phyloP scores from a whole-genome alignment of 345 rosid genomes.

The Eucalyptus sp. region DNA sequence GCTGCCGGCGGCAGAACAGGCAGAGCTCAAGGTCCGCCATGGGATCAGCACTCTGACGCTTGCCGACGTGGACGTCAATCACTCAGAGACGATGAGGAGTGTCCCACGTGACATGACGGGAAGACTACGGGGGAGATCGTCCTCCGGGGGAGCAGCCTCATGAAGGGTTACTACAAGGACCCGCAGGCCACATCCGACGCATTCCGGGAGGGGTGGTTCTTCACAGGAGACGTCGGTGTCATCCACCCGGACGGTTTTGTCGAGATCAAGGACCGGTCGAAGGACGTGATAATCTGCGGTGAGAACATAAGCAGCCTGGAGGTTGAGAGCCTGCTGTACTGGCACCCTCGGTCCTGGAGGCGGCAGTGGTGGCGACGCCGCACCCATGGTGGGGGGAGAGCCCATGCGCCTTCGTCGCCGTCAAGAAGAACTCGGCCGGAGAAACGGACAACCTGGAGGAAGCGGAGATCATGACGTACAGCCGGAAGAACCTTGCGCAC shows the following conservation, averaged over 20 bases:
- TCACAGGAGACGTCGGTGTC: conserved; percentile 28
- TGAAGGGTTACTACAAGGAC: conserved; percentile 66
- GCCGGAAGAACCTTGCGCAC: conserved; percentile 13
- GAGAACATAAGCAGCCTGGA: conserved; percentile 33
- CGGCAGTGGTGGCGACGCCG: conserved; percentile 27
- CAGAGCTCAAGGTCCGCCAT: conserved; percentile 40
- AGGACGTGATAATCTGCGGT: conserved; percentile 31
- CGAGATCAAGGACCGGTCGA: conserved; percentile 28
- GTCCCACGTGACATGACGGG: conserved; percentile 51
- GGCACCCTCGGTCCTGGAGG: conserved; percentile 27
- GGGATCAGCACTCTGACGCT: conserved; percentile 45
- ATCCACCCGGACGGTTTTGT: conserved; percentile 30
- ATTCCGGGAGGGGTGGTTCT: conserved; percentile 2
- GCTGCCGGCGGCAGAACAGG: conserved; percentile 10
- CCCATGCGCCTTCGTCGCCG: conserved; percentile 23
- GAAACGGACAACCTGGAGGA: conserved; percentile 1
- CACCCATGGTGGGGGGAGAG: conserved; percentile 24
- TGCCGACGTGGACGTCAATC: conserved; percentile 49
- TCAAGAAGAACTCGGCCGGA: background rate
- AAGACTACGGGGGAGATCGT: conserved; percentile 56
- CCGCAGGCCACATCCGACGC: conserved; percentile 27
- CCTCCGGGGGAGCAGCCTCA: conserved; percentile 50
- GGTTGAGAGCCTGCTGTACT: conserved; percentile 18
- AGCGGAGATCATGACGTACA: conserved; percentile 4
- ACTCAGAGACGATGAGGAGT: conserved; percentile 29